Conservation (phyloP, 2,329 filamentous ascomycete genomes). For the Zymoseptoria passerinii region DNA sequence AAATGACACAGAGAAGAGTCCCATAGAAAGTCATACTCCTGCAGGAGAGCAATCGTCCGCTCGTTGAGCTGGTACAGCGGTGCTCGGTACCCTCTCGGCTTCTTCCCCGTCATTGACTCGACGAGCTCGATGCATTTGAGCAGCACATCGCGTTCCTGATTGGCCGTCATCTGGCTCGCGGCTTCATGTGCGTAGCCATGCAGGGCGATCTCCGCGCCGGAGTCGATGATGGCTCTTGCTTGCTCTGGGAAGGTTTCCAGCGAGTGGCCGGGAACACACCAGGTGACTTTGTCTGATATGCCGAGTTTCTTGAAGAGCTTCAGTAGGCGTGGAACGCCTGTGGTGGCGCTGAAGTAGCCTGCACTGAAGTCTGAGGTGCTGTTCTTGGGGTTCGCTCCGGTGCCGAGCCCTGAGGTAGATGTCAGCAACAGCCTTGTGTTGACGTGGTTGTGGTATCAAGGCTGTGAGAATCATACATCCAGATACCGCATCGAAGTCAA, state of each 20-base stretch:
- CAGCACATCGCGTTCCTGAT: constrained; percentile 45
- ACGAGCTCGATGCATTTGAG: constrained; percentile 41
- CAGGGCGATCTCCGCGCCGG: constrained; percentile 46
- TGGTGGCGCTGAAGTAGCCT: constrained; percentile 48
- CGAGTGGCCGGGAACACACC: constrained; percentile 54
- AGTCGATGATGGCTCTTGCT: constrained; percentile 43
- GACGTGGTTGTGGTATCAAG: not conserved
- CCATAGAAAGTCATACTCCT: constrained; percentile 44
- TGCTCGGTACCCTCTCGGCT: constrained; percentile 43
- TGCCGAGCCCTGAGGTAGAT: constrained; percentile 40
- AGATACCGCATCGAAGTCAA: constrained; percentile 52
- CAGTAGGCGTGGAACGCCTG: constrained; percentile 50
- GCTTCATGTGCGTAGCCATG: constrained; percentile 45
- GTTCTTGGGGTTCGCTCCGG: constrained; percentile 45
- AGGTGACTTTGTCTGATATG: constrained; percentile 47
- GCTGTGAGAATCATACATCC: constrained; percentile 34
- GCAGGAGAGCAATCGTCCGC: constrained; percentile 41
- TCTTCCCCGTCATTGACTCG: constrained; percentile 37
- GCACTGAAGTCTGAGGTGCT: constrained; percentile 48
- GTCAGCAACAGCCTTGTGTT: not conserved
- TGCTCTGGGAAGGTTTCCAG: constrained; percentile 50
- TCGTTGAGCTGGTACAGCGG: constrained; percentile 46
- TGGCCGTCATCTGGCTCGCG: constrained; percentile 38
- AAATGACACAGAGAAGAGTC: constrained; percentile 45
- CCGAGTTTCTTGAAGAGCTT: constrained; percentile 45